phyloP scores from a whole-genome alignment of 306 rosid genomes.

The Begonia peltatifolia region DNA sequence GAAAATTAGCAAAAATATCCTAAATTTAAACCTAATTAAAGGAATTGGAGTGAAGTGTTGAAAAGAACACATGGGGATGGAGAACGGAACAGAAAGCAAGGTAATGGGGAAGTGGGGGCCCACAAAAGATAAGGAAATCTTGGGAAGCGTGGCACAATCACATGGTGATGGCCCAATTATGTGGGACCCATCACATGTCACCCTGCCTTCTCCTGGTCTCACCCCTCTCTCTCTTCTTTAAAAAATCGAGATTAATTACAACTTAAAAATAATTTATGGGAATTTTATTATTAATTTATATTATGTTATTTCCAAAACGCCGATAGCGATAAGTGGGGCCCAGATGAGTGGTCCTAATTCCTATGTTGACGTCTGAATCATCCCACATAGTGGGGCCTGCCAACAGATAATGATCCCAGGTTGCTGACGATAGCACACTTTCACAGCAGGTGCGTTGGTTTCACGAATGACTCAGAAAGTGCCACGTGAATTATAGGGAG shows the following conservation, averaged over 20 bases:
- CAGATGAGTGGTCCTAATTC: constrained; percentile 32
- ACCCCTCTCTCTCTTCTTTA: no score
- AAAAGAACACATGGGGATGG: not conserved
- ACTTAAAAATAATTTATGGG: no score
- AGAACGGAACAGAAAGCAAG: not conserved
- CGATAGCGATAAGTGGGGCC: no score
- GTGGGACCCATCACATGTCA: not conserved
- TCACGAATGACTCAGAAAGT: no score
- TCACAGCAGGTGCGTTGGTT: no score
- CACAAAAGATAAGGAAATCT: constrained; percentile 6
- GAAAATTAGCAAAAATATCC: no score
- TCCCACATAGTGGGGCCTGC: constrained; percentile 18
- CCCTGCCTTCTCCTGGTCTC: not conserved
- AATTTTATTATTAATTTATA: no score
- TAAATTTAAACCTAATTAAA: no score
- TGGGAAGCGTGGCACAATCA: constrained; percentile 23
- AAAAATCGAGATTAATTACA: no score
- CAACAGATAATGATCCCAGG: not conserved
- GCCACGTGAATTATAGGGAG: no score
- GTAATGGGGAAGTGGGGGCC: no score
- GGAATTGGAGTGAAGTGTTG: not conserved
- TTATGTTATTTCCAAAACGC: constrained; percentile 19
- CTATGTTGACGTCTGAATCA: constrained; percentile 41
- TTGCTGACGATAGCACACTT: no score
- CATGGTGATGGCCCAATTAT: constrained; percentile 21